These are phyloP conservation scores for Botrytis fabae DNA, from an alignment of 2,329 filamentous ascomycete species.

Conservation along the genomic window DNA sequence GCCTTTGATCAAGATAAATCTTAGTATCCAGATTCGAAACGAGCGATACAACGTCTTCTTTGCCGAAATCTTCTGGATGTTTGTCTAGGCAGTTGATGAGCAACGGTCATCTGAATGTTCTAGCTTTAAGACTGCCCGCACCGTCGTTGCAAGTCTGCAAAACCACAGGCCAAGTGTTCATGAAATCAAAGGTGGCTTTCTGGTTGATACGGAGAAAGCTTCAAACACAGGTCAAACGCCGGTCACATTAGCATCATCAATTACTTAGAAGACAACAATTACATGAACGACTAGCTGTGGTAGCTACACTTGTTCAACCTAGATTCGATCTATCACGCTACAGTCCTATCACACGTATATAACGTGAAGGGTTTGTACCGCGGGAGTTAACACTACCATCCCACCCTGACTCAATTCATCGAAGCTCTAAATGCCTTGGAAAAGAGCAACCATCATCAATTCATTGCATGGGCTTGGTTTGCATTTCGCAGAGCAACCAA, in stretches of 20 bases:
- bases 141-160: background rate
- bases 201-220: background rate
- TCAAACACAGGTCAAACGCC: background rate
- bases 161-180: constrained; percentile 16
- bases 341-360: background rate
- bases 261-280: background rate
- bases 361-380: background rate
- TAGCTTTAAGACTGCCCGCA: background rate
- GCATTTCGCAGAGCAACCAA: background rate
- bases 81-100: background rate
- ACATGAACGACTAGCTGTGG: background rate
- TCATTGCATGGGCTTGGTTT: background rate
- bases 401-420: background rate
- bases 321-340: background rate
- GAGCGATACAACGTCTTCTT: background rate
- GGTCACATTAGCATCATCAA: background rate
- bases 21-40: background rate
- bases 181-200: background rate
- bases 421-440: background rate
- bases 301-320: too few relatives aligned
- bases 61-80: background rate
- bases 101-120: constrained; percentile 10
- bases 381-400: background rate
- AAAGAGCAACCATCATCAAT: background rate
- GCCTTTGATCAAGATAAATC: background rate